phyloP scores from a whole-genome alignment of 164 flowering plant genomes.

The Akebia trifoliata region DNA sequence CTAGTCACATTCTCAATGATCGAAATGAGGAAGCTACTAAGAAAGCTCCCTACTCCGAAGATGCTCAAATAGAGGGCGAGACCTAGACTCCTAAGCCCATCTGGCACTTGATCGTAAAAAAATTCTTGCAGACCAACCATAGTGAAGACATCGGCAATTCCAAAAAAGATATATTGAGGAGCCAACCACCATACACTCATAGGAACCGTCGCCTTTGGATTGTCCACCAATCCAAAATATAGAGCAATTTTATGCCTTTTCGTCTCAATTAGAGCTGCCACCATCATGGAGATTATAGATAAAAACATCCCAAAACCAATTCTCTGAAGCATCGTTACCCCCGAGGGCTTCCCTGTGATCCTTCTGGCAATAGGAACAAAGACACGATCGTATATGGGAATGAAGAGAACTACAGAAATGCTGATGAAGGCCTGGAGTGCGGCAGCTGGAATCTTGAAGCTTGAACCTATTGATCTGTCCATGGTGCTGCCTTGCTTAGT shows the following conservation, averaged over 20 bases:
- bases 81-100: conserved; percentile 20
- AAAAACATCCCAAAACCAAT: conserved; percentile 14
- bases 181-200: conserved; percentile 26
- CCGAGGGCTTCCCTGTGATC: conserved; percentile 12
- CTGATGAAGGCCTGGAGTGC: conserved; percentile 7
- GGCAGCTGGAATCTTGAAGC: conserved; percentile 12
- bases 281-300: conserved; percentile 7
- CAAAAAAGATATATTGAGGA: conserved; percentile 21
- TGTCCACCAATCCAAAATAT: conserved; percentile 20
- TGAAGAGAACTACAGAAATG: conserved; percentile 1
- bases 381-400: conserved; percentile 1
- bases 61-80: conserved; percentile 17
- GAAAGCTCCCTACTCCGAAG: conserved; percentile 22
- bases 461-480: conserved; percentile 12
- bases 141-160: conserved; percentile 19
- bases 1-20: conserved; percentile 13
- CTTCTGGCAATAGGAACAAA: conserved; percentile 7
- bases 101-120: conserved; percentile 24
- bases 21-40: conserved; percentile 26
- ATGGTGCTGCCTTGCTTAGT: conserved; percentile 18
- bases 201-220: conserved; percentile 17
- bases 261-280: conserved; percentile 15
- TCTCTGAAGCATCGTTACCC: conserved; percentile 15
- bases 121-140: conserved; percentile 25
- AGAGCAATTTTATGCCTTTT: conserved; percentile 16